Conservation (phyloP, 805 yeast genomes). For the Clavispora phyllophila region DNA sequence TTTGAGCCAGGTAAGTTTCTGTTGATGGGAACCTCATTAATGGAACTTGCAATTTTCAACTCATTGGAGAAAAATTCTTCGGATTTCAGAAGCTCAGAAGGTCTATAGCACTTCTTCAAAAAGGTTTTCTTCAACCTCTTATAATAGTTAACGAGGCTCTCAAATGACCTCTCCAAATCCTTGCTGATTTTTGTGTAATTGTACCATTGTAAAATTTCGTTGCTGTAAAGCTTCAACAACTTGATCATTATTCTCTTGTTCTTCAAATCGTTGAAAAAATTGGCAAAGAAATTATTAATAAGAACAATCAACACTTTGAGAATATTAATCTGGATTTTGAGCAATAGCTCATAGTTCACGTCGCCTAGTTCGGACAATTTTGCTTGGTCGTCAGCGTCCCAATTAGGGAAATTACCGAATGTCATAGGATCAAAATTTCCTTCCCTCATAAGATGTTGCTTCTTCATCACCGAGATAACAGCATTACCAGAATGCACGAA, state of each 20-base stretch:
- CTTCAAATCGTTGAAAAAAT: constrained; percentile 63
- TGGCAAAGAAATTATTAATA: constrained; percentile 66
- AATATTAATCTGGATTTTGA: constrained; percentile 77
- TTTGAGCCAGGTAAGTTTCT: constrained; percentile 41
- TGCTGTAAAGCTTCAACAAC: constrained; percentile 61
- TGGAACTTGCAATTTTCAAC: constrained; percentile 36
- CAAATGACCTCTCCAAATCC: constrained; percentile 31
- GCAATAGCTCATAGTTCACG: constrained; percentile 61
- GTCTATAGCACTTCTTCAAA: constrained; percentile 66
- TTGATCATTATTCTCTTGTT: constrained; percentile 59
- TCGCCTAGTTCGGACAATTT: constrained; percentile 40
- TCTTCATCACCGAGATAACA: constrained; percentile 40
- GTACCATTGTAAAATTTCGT: constrained; percentile 52
- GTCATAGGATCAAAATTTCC: constrained; percentile 9
- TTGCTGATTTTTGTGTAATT: constrained; percentile 37
- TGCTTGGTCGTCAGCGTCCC: constrained; percentile 43
- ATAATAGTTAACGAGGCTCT: constrained; percentile 44
- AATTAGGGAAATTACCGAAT: constrained; percentile 45
- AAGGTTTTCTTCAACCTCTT: constrained; percentile 63
- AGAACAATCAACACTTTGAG: constrained; percentile 70
- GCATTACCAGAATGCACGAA: constrained; percentile 42
- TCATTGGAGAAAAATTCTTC: constrained; percentile 35
- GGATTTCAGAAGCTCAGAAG: constrained; percentile 39
- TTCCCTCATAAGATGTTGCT: constrained; percentile 14
- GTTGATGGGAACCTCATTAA: constrained; percentile 44